Conservation (phyloP, 805 yeast species). For the Candida pseudofarinosa region DNA sequence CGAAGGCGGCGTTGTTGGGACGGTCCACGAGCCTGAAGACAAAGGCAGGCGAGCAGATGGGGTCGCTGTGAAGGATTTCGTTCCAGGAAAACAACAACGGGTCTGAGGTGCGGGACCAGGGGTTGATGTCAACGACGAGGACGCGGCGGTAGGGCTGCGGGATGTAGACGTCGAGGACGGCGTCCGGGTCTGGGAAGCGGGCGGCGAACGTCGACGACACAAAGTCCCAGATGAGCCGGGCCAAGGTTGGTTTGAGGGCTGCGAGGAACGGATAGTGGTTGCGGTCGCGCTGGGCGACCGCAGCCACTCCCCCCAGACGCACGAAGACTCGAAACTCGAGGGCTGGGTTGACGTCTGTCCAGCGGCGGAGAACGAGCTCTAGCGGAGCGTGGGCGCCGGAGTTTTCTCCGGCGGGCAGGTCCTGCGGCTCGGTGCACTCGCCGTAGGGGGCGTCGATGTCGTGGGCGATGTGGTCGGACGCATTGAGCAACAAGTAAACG, state of each 20-base stretch:
- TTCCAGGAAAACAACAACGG: conserved; percentile 80
- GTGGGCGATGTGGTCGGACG: conserved; percentile 84
- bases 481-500: conserved; percentile 72
- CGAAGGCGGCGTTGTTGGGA: conserved; percentile 71
- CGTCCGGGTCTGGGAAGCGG: conserved; percentile 24
- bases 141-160: conserved; percentile 69
- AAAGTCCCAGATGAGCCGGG: conserved; percentile 49
- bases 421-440: conserved; percentile 26
- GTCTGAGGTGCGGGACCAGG: conserved; percentile 76
- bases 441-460: conserved; percentile 75
- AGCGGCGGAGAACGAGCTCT: conserved; percentile 75
- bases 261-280: conserved; percentile 73
- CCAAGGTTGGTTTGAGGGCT: conserved; percentile 46
- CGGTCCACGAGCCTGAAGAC: conserved; percentile 65
- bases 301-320: conserved; percentile 57
- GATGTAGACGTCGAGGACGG: conserved; percentile 77
- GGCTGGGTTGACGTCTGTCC: conserved; percentile 84
- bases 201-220: conserved; percentile 38
- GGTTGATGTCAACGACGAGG: conserved; percentile 80
- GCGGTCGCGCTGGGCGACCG: conserved; percentile 80
- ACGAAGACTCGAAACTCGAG: conserved; percentile 89
- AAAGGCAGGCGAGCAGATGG: conserved; percentile 31
- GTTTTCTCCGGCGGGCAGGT: neutral
- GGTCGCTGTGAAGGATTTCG: conserved; percentile 46
- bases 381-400: conserved; percentile 27